These are phyloP conservation scores for Lactarius indigo DNA, from an alignment of 768 basidiomycete species.

Conservation along the genomic window DNA sequence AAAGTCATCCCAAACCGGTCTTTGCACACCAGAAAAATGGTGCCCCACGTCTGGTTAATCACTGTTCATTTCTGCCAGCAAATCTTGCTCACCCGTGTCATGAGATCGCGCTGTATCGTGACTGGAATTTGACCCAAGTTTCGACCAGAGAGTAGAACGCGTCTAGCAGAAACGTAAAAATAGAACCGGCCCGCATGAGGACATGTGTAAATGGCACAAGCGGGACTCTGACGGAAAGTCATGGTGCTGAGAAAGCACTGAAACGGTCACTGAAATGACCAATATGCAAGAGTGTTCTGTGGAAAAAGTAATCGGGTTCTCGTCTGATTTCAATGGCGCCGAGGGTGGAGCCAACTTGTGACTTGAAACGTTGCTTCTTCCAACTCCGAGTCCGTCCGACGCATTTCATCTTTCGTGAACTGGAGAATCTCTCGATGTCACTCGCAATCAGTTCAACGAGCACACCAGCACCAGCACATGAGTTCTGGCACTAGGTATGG, in stretches of 20 bases:
- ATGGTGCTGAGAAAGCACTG: background rate
- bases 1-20: background rate
- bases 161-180: background rate
- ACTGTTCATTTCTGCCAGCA: background rate
- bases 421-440: background rate
- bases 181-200: background rate
- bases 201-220: background rate
- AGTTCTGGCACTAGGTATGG: background rate
- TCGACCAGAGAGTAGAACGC: background rate
- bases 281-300: background rate
- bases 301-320: background rate
- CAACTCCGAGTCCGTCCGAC: background rate
- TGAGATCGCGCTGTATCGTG: background rate
- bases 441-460: background rate
- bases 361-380: background rate
- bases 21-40: background rate
- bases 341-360: background rate
- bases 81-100: background rate
- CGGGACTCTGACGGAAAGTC: background rate
- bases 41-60: background rate
- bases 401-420: background rate
- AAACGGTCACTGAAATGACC: background rate
- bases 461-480: background rate
- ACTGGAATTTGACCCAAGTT: background rate
- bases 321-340: background rate